Evolutionary conservation across 352 stramenopile species (phyloP).

Genomic region (Globisporangium nodosum): DNA sequence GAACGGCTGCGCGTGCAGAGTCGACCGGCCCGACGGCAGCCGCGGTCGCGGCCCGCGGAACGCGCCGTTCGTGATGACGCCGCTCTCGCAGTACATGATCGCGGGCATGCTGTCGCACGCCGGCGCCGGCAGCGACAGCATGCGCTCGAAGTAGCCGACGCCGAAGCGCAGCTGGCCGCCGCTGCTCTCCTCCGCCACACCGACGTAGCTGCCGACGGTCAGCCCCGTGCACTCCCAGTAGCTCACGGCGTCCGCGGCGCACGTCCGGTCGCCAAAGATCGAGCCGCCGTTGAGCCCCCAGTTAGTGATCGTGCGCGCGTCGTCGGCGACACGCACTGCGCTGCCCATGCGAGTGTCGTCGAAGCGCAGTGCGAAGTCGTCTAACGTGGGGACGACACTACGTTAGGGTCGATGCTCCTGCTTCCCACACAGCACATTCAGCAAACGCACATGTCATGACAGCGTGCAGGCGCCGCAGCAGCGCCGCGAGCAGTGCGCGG

Average conservation of each 20-base stretch:
- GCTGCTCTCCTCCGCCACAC: slow-evolving; percentile 24
- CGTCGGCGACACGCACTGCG: slow-evolving; percentile 40
- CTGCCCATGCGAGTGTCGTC: slow-evolving; percentile 27
- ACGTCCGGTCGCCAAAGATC: slow-evolving; percentile 46
- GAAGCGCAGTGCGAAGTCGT: slow-evolving; percentile 46
- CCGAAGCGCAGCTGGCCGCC: slow-evolving; percentile 16
- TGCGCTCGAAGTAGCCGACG: slow-evolving; percentile 30
- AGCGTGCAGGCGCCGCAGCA: slow-evolving; percentile 45
- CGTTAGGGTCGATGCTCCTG: background rate
- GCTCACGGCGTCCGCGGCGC: slow-evolving; percentile 32
- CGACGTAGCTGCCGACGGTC: slow-evolving; percentile 58
- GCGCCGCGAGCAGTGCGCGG: slow-evolving; percentile 27
- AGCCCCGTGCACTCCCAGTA: slow-evolving; percentile 67
- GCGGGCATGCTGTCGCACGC: slow-evolving; percentile 63
- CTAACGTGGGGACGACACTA: slow-evolving; percentile 11
- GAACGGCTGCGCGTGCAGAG: slow-evolving; percentile 44
- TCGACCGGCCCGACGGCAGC: slow-evolving; percentile 31
- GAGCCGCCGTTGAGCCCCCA: slow-evolving; percentile 37
- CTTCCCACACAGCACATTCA: background rate
- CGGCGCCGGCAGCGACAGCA: slow-evolving; percentile 40
- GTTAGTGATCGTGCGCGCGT: slow-evolving; percentile 31
- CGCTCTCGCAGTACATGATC: slow-evolving; percentile 70
- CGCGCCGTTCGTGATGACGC: slow-evolving; percentile 62
- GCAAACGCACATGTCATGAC: slow-evolving; percentile 33
- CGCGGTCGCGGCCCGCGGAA: slow-evolving; percentile 48